Conservation (phyloP, 1,139 yeast genomes). For the Yamadazyma spencermartinsiae region DNA sequence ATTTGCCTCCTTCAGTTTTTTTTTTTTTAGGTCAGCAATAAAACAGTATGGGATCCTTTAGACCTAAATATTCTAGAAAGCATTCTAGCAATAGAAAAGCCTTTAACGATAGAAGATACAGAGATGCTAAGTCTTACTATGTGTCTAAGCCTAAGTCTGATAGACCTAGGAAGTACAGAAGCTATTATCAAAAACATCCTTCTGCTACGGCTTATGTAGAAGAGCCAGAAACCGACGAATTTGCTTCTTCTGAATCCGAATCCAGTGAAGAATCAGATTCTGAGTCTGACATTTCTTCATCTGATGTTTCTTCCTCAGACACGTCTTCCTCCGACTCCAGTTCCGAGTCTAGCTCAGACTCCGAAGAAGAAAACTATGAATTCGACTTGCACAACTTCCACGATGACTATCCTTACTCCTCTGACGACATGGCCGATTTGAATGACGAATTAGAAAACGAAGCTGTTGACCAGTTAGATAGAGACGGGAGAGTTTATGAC, state of each 20-base stretch:
- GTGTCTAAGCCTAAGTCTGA: slow-evolving; percentile 20
- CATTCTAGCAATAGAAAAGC: slow-evolving; percentile 10
- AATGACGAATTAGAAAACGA: slow-evolving; percentile 40
- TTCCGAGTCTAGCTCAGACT: slow-evolving; percentile 9
- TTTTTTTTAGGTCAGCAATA: background rate
- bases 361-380: slow-evolving; percentile 18
- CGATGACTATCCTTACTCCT: slow-evolving; percentile 12
- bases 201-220: slow-evolving; percentile 38
- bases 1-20: slow-evolving; percentile 3
- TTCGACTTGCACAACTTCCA: slow-evolving; percentile 13
- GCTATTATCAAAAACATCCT: slow-evolving; percentile 37
- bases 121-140: slow-evolving; percentile 8
- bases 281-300: slow-evolving; percentile 6
- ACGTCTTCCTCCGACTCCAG: slow-evolving; percentile 10
- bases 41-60: slow-evolving; percentile 11
- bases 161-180: slow-evolving; percentile 26
- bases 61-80: slow-evolving; percentile 13
- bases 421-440: slow-evolving; percentile 29
- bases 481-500: slow-evolving; percentile 37
- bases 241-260: slow-evolving; percentile 4
- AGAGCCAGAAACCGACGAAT: slow-evolving; percentile 38
- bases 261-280: slow-evolving; percentile 5
- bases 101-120: slow-evolving; percentile 1
- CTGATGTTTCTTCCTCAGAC: slow-evolving; percentile 9
- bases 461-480: slow-evolving; percentile 35